Base-by-base conservation (phyloP, 768 basidiomycete genomes). In the Leccinum ochraceum region DNA sequence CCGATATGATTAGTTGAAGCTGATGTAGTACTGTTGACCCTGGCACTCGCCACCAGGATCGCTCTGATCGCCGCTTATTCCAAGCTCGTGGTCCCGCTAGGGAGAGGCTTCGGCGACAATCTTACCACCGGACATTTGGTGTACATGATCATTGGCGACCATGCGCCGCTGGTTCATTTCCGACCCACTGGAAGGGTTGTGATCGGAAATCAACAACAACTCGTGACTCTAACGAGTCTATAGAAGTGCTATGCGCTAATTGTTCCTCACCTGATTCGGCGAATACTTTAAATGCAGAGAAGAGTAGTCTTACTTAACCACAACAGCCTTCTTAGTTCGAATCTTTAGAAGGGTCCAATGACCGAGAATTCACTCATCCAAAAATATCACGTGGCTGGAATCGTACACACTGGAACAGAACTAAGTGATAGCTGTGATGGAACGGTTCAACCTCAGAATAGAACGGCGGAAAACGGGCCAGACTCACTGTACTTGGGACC, bases 401-500 rank as follows among this genome's bases (percentile, higher is more conserved):
- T 44, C 42, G 9, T 42, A 42, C 9, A 42, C 39, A 42, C 8
- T 17, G 6, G 39, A 39, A 42, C 30, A 55, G 24, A 53, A 32
- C 46, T 66, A 71, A 16, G 69, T 69, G 52, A 70, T 54, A n/a
- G 61, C 67, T 71, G 30, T 8, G 37, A 44, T 1, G 7, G 7
- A 17, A 6, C 17, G 0, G 6, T 1, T 66, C 26, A 61, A 52
- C 32, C 22, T 17, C 14, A 56, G 3, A 28, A 6, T 9, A 4
- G 13, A 22, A 28, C 17, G 10, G 32, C 49, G 13, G 8, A 6
- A 7, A 57, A 16, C 2, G 20, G 44, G 20, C n/a, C 11, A 54
- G 4, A 58, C 69, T 37, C 67, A 96, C 95, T 90, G 71, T 97
- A 98, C 74, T 96, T 96, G 39, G 95, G 96, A 55, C 96, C 96